Evolutionary conservation across 371 early-diverging fungal species (phyloP).

Genomic region (Mortierella polycephala): DNA sequence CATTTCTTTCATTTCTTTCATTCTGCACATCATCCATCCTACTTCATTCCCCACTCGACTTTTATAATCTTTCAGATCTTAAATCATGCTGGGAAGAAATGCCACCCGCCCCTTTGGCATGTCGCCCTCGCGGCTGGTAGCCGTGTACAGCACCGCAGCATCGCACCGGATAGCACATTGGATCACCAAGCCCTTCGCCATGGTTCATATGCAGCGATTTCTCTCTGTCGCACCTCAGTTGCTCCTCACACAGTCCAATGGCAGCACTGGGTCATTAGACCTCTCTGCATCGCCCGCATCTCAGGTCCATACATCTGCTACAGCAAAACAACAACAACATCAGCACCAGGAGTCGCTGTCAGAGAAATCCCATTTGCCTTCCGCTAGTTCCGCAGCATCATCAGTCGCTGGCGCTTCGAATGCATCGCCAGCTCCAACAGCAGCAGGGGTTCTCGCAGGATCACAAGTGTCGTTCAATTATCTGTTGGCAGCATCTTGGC

Average conservation of each 20-base stretch:
- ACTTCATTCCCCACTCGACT: not conserved
- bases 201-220: slow-evolving; percentile 48
- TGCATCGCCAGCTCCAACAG: not conserved
- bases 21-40: not conserved
- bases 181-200: slow-evolving; percentile 37
- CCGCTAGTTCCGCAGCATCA: slow-evolving; percentile 4
- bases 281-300: not conserved
- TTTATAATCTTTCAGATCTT: too few species aligned
- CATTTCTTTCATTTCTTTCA: too few species aligned
- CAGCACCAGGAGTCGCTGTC: slow-evolving; percentile 10
- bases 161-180: slow-evolving; percentile 47
- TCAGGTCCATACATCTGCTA: slow-evolving; percentile 7
- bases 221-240: slow-evolving; percentile 34
- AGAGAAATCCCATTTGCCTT: not conserved
- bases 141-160: slow-evolving; percentile 28
- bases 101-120: slow-evolving; percentile 47
- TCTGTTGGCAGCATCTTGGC: slow-evolving; percentile 48
- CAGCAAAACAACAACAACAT: slow-evolving; percentile 17
- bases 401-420: not conserved
- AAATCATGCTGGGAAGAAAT: slow-evolving; percentile 44
- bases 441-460: slow-evolving; percentile 1
- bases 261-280: too few species aligned
- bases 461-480: slow-evolving; percentile 39
- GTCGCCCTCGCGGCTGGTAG: slow-evolving; percentile 36
- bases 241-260: slow-evolving; percentile 24